A percentile compares a stretch with the other conserved stretches of the same genome.
Conservation (phyloP, 768 basidiomycete species). For the Russula ochroleuca region DNA sequence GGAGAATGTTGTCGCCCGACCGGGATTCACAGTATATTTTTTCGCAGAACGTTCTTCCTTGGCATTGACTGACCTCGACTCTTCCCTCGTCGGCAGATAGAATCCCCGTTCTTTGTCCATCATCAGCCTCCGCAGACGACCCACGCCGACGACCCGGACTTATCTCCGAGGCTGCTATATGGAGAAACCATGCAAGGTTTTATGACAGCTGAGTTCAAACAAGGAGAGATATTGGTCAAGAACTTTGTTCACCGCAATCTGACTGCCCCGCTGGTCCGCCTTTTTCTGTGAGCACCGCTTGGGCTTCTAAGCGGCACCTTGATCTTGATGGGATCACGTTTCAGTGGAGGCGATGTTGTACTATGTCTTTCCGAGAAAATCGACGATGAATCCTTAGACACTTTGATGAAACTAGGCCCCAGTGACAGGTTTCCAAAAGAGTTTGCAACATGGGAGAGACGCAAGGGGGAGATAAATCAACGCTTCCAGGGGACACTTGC, state of each 20-base stretch:
- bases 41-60: neutral
- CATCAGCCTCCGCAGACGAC: neutral
- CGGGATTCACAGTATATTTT: conserved; percentile 46
- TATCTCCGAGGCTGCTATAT: conserved; percentile 13
- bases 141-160: neutral
- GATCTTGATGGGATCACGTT: neutral
- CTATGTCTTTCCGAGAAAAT: conserved; percentile 17
- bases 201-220: conserved; percentile 19
- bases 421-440: neutral
- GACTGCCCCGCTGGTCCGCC: conserved; percentile 6
- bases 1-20: conserved; percentile 43
- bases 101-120: neutral
- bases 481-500: neutral
- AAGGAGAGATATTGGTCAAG: neutral
- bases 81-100: neutral
- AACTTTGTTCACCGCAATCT: neutral
- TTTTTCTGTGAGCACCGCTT: conserved; percentile 5
- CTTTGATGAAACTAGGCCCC: conserved; percentile 6
- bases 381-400: conserved; percentile 13
- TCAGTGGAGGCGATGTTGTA: conserved; percentile 9
- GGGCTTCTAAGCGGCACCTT: neutral
- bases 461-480: neutral
- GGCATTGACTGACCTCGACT: neutral
- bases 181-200: conserved; percentile 29
- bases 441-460: neutral